phyloP scores from a whole-genome alignment of 1,284 basidiomycete species.

The Apiotrichum laibachii region DNA sequence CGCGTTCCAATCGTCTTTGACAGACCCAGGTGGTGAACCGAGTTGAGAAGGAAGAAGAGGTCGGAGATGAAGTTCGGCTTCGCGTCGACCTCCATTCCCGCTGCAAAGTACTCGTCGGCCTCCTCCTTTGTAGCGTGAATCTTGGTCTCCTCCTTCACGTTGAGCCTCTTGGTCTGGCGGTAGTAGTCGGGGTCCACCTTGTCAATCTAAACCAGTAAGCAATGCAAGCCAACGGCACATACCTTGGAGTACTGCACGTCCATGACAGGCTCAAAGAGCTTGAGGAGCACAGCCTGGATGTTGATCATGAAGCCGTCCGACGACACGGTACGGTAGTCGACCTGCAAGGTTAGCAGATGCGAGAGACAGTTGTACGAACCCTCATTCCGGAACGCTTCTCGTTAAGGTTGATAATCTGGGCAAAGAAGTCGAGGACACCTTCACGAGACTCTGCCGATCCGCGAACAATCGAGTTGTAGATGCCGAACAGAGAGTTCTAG shows the following conservation, averaged over 20 bases:
- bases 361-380: conserved; percentile 49
- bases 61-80: conserved; percentile 86
- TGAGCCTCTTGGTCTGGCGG: conserved; percentile 66
- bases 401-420: conserved; percentile 72
- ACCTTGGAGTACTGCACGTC: conserved; percentile 88
- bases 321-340: conserved; percentile 79
- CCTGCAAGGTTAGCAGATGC: conserved; percentile 52
- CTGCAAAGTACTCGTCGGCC: conserved; percentile 66
- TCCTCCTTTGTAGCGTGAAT: conserved; percentile 84
- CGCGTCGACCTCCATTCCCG: conserved; percentile 49
- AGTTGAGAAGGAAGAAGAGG: conserved; percentile 82
- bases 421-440: conserved; percentile 79
- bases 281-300: conserved; percentile 73
- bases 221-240: conserved; percentile 14
- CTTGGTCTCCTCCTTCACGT: conserved; percentile 81
- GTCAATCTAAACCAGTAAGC: conserved; percentile 64
- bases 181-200: conserved; percentile 85
- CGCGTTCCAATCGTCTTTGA: conserved; percentile 73
- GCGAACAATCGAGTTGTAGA: conserved; percentile 84
- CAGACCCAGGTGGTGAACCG: conserved; percentile 81
- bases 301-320: conserved; percentile 94
- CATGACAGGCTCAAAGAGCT: conserved; percentile 95
- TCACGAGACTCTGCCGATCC: conserved; percentile 76
- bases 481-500: conserved; percentile 64
- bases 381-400: conserved; percentile 84